phyloP scores from a whole-genome alignment of 495 filamentous ascomycete species.

The Daldinia grandis region DNA sequence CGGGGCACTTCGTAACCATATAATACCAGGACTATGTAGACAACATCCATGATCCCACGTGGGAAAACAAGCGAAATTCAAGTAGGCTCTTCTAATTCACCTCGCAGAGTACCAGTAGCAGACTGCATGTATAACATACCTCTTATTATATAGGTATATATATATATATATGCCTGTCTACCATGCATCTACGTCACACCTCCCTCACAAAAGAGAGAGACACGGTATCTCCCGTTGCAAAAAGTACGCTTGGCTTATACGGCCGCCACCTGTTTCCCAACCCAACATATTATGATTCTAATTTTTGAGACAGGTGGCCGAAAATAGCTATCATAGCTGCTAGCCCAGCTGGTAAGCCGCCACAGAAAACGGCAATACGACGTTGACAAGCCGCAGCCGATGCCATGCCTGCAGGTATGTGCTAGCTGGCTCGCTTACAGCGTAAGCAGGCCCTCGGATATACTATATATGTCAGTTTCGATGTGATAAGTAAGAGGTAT shows the following conservation, averaged over 20 bases:
- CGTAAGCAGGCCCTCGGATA: too few relatives aligned
- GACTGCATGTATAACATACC: not conserved
- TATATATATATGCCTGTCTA: not conserved
- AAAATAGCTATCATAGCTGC: not conserved
- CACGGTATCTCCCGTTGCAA: not conserved
- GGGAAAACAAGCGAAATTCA: not conserved
- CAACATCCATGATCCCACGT: slow-evolving; percentile 1
- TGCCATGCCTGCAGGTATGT: not conserved
- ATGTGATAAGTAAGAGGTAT: too few relatives aligned
- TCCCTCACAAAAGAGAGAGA: not conserved
- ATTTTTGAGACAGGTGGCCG: not conserved
- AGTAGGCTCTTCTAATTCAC: not conserved
- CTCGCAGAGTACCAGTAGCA: not conserved
- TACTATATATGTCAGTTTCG: too few relatives aligned
- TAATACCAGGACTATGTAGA: not conserved
- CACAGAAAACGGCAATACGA: not conserved
- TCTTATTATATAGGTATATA: too few relatives aligned
- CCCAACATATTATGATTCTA: not conserved
- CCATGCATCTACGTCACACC: not conserved
- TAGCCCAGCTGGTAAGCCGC: not conserved
- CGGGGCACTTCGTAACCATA: not conserved
- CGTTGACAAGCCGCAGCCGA: not conserved
- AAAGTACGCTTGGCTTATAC: not conserved
- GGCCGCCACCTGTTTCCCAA: not conserved
- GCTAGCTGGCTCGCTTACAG: not conserved